Evolutionary conservation across 2,329 filamentous ascomycete species (phyloP), one percentile per base, ranked within the genome.

Genomic region (Epichloe sibirici): DNA sequence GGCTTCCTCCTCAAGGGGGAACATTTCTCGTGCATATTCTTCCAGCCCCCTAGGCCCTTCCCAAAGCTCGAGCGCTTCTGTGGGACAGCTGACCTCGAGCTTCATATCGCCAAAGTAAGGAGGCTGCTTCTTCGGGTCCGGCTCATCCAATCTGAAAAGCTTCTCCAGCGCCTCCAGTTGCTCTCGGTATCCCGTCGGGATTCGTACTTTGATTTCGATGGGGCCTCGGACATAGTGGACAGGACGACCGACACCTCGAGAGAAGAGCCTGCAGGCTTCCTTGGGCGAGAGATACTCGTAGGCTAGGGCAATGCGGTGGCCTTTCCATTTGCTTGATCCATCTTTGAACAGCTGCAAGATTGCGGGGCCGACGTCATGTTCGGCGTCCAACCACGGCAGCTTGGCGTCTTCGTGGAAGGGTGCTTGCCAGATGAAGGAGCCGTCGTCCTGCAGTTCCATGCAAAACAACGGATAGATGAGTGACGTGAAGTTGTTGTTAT

Each of bases 401-500:
- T 89, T 88, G 53, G 85, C 86, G 60, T 95, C 81, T 2, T 89
- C 87, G 61, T 95, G 88, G 67, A 97, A 97, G 0, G 93, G 93
- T 2, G 91, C 91, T 64, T 89, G 83, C 93, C 93, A 97, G 54
- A 85, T 74, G 66, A 96, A 96, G 51, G 86, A 90, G 17, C 88
- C 90, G 61, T 96, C 89, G 1, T 75, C 68, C 68, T 89, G 83
- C 46, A 95, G 73, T 57, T 94, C 89, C 86, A 96, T 95, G 71
- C 90, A 93, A 72, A 97, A 97, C 4, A 97, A 77, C 1, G 93
- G 93, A 64, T 95, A 97, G 1, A 82, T 83, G 35, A 96, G 76
- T 46, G 88, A 93, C 34, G 91, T 97, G 70, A 97, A 98, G 67
- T 98, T 97, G 71, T 97, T 97, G 76, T 97, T 95, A 75, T 97